Percentiles rank a stretch among this genome's conserved stretches.
phyloP scores from a whole-genome alignment of 169 alveolate species.

The Eimeria maxima region DNA sequence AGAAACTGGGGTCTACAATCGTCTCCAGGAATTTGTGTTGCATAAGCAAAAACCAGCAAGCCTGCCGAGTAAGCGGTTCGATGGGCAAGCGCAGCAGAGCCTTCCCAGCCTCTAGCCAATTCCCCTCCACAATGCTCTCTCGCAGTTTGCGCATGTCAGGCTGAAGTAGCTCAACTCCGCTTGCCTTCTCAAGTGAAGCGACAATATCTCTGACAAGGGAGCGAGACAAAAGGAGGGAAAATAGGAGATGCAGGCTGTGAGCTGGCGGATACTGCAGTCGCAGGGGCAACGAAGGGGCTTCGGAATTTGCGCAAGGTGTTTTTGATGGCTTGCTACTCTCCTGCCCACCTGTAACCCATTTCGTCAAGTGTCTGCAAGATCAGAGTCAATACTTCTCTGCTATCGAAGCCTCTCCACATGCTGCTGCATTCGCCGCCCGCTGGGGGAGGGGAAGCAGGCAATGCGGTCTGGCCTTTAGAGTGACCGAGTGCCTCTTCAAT shows the following conservation, averaged over 20 bases:
- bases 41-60: constrained; percentile 69
- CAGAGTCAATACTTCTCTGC: constrained; percentile 41
- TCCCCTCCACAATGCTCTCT: constrained; percentile 35
- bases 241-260: neutral
- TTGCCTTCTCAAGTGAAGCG: constrained; percentile 61
- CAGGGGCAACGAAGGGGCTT: neutral
- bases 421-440: constrained; percentile 16
- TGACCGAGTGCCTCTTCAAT: neutral
- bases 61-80: constrained; percentile 67
- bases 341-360: constrained; percentile 70
- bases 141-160: constrained; percentile 73
- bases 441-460: neutral
- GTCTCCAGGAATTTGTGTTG: constrained; percentile 60
- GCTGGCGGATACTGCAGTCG: neutral
- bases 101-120: constrained; percentile 71
- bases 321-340: neutral
- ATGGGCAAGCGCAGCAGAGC: constrained; percentile 63
- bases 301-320: neutral
- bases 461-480: neutral
- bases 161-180: constrained; percentile 73
- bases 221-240: neutral
- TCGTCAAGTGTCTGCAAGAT: constrained; percentile 66
- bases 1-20: constrained; percentile 13
- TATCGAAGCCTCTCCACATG: constrained; percentile 75
- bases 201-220: constrained; percentile 33